Base-by-base conservation (phyloP, 352 stramenopile species). In the Blastocystis sp. region DNA sequence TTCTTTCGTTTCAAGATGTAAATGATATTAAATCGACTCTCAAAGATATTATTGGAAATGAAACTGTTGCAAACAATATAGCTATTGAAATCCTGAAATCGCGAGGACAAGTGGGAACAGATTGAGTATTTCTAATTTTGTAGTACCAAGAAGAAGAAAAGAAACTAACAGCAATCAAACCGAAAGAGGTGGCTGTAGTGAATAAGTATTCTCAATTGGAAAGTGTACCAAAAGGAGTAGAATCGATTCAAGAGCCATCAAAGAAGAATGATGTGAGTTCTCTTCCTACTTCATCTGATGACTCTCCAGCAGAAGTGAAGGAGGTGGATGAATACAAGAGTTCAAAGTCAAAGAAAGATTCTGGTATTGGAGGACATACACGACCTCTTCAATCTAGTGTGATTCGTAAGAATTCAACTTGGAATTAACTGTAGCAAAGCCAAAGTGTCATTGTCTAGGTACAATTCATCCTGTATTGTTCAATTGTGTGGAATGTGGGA, bases 11-110 rank as follows among this genome's bases (percentile, higher is more conserved):
- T 63, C 42, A 80, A n/a, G 69, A 80, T 63, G 35, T 39, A 80
- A 80, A 80, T 37, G 69, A 80, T 24, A 80, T 80, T 39, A 16
- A 37, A 59, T 27, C 69, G 5, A 35, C 43, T 61, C 49, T 80
- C 0, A 80, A 80, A 80, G 69, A 80, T 7, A 80, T 80, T 80
- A 80, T 80, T 54, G 69, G 69, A 43, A 80, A 80, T 54, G 69
- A 80, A 61, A 63, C 69, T 12, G 69, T 80, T 24, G 69, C 69
- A 46, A 80, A 80, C 32, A 29, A 43, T 16, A 80, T 80, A 49
- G 69, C 69, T 27, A 80, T 54, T 12, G 69, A 80, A 59, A 80
- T 80, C 51, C 69, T 80, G 46, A 80, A 80, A 80, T 80, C 69
- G 0, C 12, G 69, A 37, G 69, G 69, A 32, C 69, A 80, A 63